Percentiles rank a stretch among this genome's conserved stretches.
Conservation (phyloP, 129 eudicot genomes). For the Logfia minima region DNA sequence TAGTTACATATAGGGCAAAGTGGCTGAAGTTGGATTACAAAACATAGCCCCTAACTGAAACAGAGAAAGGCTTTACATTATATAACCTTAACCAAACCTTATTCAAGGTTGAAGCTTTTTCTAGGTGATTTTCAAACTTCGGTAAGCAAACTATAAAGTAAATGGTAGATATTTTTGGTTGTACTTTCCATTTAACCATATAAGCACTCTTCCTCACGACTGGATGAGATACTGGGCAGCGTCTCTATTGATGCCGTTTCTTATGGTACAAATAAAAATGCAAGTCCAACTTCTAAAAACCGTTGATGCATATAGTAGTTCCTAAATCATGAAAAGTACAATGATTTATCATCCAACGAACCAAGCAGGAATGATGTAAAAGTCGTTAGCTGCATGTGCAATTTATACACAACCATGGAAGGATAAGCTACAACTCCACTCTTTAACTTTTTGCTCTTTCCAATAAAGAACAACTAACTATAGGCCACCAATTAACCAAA, state of each 20-base stretch:
- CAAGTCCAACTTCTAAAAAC: not conserved
- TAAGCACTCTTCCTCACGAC: not conserved
- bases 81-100: not conserved
- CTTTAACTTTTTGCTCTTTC: not conserved
- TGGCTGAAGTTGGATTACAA: not conserved
- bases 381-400: not conserved
- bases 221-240: not conserved
- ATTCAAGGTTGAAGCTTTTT: not conserved
- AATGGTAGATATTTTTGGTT: not conserved
- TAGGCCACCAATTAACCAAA: not conserved
- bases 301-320: not conserved
- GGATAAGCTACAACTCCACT: not conserved
- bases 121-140: not conserved
- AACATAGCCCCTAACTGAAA: not conserved
- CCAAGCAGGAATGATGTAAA: not conserved
- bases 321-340: not conserved
- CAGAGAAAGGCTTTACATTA: not conserved
- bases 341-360: not conserved
- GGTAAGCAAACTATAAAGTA: not conserved
- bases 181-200: not conserved
- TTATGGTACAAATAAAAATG: not conserved
- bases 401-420: not conserved
- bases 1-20: no score
- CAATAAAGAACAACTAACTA: not conserved
- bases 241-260: constrained; percentile 5